A percentile compares a stretch with the other conserved stretches of the same genome.
Evolutionary conservation across 805 yeast genomes (phyloP).

Genomic region (Saccharomycopsis synnaedendra): DNA sequence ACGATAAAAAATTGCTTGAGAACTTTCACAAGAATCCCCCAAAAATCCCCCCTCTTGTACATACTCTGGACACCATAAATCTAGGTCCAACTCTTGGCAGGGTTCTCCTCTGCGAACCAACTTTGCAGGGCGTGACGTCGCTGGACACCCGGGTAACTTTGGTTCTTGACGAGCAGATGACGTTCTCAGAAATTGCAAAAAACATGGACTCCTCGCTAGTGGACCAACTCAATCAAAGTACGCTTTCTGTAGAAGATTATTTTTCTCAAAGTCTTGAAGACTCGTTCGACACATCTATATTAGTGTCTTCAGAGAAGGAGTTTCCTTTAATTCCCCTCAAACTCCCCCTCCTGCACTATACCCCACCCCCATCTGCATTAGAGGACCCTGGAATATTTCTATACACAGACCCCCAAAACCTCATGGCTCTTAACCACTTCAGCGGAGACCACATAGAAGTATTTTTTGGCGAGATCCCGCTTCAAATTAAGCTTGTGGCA

Average conservation of each 20-base stretch:
- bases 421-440: slow-evolving; percentile 48
- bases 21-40: neutral
- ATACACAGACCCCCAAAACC: slow-evolving; percentile 35
- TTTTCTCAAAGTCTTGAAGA: neutral
- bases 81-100: slow-evolving; percentile 32
- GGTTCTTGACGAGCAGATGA: neutral
- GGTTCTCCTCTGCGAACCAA: slow-evolving; percentile 59
- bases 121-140: slow-evolving; percentile 50
- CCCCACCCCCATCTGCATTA: slow-evolving; percentile 10
- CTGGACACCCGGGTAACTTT: slow-evolving; percentile 41
- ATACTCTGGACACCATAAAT: slow-evolving; percentile 30
- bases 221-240: neutral
- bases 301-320: slow-evolving; percentile 2
- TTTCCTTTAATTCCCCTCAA: slow-evolving; percentile 2
- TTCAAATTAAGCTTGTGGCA: slow-evolving; percentile 29
- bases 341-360: slow-evolving; percentile 3
- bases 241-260: neutral
- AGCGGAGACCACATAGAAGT: slow-evolving; percentile 52
- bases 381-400: slow-evolving; percentile 39
- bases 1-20: neutral
- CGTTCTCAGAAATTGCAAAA: too few species aligned
- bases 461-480: neutral
- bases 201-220: neutral
- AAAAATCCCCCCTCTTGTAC: slow-evolving; percentile 19
- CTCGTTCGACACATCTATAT: neutral